Evolutionary conservation across 2,329 filamentous ascomycete genomes (phyloP).

Genomic region (Stagonosporopsis cucurbitacearum): DNA sequence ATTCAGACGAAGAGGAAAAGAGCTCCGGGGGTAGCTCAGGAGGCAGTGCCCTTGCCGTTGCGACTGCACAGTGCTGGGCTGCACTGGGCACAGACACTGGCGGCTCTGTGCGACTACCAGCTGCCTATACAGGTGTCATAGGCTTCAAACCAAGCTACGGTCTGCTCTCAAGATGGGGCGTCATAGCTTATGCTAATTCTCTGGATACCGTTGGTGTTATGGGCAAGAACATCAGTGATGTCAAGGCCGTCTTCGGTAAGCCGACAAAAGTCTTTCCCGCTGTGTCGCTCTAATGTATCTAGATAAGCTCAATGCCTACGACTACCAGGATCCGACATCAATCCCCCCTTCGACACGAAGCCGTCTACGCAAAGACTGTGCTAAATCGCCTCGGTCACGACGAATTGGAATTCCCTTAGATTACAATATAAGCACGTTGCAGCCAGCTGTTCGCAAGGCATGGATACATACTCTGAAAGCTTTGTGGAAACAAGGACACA

Average conservation of each 20-base stretch:
- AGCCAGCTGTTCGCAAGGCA: conserved; percentile 69
- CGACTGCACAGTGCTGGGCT: conserved; percentile 65
- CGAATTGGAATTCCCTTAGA: conserved; percentile 70
- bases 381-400: conserved; percentile 7
- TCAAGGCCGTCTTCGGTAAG: conserved; percentile 50
- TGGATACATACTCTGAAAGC: conserved; percentile 70
- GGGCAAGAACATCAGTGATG: conserved; percentile 61
- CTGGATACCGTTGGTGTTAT: conserved; percentile 88
- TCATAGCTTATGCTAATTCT: conserved; percentile 91
- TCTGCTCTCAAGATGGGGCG: conserved; percentile 81
- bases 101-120: conserved; percentile 84
- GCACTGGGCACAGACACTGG: conserved; percentile 94
- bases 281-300: conserved; percentile 9
- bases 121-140: conserved; percentile 81
- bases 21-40: conserved; percentile 72
- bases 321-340: conserved; percentile 77
- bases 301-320: conserved; percentile 64
- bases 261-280: neutral
- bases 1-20: conserved; percentile 53
- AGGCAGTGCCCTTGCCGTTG: conserved; percentile 87
- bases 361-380: conserved; percentile 32
- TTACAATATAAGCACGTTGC: conserved; percentile 87
- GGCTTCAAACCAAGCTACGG: conserved; percentile 95
- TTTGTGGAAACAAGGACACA: conserved; percentile 71
- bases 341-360: conserved; percentile 64